phyloP scores from a whole-genome alignment of 352 stramenopile genomes.

The Pythium utonaiense region DNA sequence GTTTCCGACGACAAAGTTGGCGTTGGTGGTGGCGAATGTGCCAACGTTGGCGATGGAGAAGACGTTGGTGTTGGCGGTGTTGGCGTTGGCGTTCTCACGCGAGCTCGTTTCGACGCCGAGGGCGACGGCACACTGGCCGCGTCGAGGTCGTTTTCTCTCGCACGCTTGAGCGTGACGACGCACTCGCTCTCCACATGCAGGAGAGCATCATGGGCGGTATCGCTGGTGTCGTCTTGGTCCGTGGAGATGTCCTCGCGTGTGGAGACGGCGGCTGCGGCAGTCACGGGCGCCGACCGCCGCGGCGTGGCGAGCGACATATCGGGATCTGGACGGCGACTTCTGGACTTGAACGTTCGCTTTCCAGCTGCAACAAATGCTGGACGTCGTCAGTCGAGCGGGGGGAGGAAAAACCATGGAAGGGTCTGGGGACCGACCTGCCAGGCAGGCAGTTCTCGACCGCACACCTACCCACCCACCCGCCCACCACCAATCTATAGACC shows the following conservation, averaged over 20 bases:
- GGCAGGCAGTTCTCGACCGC: slow-evolving; percentile 4
- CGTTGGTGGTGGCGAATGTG: not conserved
- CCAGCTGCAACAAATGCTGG: slow-evolving; percentile 10
- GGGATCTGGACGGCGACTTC: not conserved
- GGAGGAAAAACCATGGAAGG: slow-evolving; percentile 5
- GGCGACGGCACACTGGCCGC: not conserved
- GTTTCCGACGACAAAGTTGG: not conserved
- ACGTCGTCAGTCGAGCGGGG: slow-evolving; percentile 12
- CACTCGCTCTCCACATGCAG: not conserved
- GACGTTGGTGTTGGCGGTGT: not conserved
- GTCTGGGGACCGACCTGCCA: not conserved
- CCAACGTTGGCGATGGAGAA: not conserved
- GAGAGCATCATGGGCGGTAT: not conserved
- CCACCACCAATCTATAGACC: slow-evolving; percentile 4
- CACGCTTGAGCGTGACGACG: slow-evolving; percentile 5
- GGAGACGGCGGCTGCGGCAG: not conserved
- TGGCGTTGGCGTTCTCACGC: not conserved
- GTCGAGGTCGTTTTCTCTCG: not conserved
- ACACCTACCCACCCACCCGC: slow-evolving; percentile 7
- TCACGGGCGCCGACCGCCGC: slow-evolving; percentile 2
- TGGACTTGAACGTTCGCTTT: slow-evolving; percentile 10
- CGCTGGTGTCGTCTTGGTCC: not conserved
- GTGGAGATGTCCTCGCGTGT: not conserved
- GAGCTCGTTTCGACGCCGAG: not conserved
- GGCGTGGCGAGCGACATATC: slow-evolving; percentile 10